These are phyloP conservation scores for Symbiodinium natans DNA, from an alignment of 73 alveolate species.

Conservation along the genomic window DNA sequence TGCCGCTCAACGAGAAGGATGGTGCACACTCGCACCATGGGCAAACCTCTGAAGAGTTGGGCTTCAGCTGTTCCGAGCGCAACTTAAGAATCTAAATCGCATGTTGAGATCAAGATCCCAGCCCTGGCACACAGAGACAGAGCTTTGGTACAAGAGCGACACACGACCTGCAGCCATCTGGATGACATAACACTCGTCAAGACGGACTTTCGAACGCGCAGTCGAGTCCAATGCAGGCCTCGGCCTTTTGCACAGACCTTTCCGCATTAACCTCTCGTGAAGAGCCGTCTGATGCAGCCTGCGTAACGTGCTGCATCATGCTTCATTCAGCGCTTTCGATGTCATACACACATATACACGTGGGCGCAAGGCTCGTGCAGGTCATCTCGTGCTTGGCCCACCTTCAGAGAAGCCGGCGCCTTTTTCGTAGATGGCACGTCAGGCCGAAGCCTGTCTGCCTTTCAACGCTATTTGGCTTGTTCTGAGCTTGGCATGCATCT, in stretches of 20 bases:
- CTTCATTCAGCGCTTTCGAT: not conserved
- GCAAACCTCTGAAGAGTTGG: constrained; percentile 37
- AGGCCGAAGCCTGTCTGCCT: not conserved
- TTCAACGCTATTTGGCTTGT: too few relatives aligned
- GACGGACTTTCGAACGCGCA: too few relatives aligned
- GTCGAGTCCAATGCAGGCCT: not conserved
- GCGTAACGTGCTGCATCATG: not conserved
- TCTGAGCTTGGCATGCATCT: not conserved
- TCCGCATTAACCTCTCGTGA: not conserved
- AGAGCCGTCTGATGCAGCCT: constrained; percentile 48
- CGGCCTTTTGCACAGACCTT: constrained; percentile 31
- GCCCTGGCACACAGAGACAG: not conserved
- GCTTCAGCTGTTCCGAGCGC: too few relatives aligned
- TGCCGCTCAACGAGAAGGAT: constrained; percentile 63
- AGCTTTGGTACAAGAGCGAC: not conserved
- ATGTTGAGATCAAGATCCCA: not conserved
- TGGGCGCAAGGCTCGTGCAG: too few relatives aligned
- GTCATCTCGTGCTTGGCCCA: not conserved
- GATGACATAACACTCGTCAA: too few relatives aligned
- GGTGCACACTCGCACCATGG: constrained; percentile 66
- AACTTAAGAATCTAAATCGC: too few relatives aligned
- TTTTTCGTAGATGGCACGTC: not conserved
- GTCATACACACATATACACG: not conserved
- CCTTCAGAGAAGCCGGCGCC: not conserved
- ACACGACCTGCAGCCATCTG: constrained; percentile 1